These are phyloP conservation scores for Ustilago loliicola DNA, from an alignment of 1,284 basidiomycete species.

Conservation along the genomic window DNA sequence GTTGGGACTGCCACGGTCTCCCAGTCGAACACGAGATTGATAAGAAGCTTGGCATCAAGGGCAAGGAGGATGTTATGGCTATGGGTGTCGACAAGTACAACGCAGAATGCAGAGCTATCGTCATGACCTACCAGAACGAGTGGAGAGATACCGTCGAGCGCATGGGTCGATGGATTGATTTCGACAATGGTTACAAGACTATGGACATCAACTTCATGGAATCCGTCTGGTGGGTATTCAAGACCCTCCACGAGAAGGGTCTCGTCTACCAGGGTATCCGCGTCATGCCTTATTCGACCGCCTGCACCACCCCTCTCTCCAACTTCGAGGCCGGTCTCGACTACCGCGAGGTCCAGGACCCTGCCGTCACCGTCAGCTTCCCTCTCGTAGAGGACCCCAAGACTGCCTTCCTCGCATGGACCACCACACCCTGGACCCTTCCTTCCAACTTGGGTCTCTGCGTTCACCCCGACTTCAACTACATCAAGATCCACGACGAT, in stretches of 20 bases:
- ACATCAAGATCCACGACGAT: conserved; percentile 96
- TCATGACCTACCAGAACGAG: conserved; percentile 95
- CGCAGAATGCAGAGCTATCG: conserved; percentile 93
- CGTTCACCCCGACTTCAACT: conserved; percentile 94
- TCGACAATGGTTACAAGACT: conserved; percentile 99
- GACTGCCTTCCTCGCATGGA: conserved; percentile 96
- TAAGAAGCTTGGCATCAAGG: conserved; percentile 92
- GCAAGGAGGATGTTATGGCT: conserved; percentile 91
- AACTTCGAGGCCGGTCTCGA: conserved; percentile 97
- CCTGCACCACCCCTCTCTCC: conserved; percentile 93
- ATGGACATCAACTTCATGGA: conserved; percentile 96
- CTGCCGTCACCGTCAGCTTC: conserved; percentile 93
- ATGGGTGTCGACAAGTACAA: conserved; percentile 99
- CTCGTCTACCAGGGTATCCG: conserved; percentile 92
- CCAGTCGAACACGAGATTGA: conserved; percentile 99
- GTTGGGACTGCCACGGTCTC: conserved; percentile 99
- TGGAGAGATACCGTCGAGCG: conserved; percentile 96
- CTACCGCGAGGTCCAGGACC: conserved; percentile 95
- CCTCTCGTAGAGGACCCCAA: conserved; percentile 90
- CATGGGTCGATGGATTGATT: conserved; percentile 99
- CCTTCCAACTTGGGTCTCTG: conserved; percentile 95
- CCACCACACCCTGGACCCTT: conserved; percentile 98
- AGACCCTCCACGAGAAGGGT: conserved; percentile 89
- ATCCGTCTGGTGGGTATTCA: conserved; percentile 99
- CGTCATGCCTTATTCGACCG: conserved; percentile 99